Base-by-base conservation (phyloP, 129 eudicot genomes). In the Flaveria brownii region DNA sequence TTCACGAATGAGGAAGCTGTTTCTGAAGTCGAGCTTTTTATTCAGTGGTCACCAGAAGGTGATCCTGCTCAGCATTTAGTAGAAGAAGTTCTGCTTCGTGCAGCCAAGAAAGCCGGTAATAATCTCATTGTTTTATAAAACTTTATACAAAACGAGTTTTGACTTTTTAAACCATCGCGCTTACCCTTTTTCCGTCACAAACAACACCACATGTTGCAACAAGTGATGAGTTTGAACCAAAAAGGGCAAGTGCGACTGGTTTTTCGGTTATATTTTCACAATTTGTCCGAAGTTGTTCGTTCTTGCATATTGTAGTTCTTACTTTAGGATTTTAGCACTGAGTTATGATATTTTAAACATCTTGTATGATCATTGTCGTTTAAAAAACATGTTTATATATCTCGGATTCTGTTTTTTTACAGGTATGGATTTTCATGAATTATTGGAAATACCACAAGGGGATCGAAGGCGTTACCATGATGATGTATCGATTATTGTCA, bases 391-490 rank as follows among this genome's bases (percentile, higher is more conserved):
- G 9, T 2, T 52, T 55, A 70, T 11, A 25, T 68, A 72, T 45
- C 56, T 22, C 12, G 56, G 28, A 9, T 60, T 62, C 69, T 30
- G 46, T 26, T 42, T 6, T 8, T 22, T 73, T 77, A 12, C 70
- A 92, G 98, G 98, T 60, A 71, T 93, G 85, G 96, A 92, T 50
- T 88, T 92, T 74, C 91, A 90, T 74, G 98, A 92, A 81, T 78
- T 92, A 85, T 88, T 92, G 30, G 98, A 93, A 82, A 93, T 93
- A 75, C 98, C 98, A 15, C 98, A 93, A 83, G 98, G 98, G 45
- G 98, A 93, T 85, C 80, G 98, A 12, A 86, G 98, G 8, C 86
- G 91, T 54, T 93, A 90, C 87, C 98, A 93, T 67, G 98, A 93
- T 54, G 98, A 93, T 74, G 91, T 93, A 55, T 93, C 98, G 12